Evolutionary conservation across 305 asterid species (phyloP).

Genomic region (Fraxinus ornus): DNA sequence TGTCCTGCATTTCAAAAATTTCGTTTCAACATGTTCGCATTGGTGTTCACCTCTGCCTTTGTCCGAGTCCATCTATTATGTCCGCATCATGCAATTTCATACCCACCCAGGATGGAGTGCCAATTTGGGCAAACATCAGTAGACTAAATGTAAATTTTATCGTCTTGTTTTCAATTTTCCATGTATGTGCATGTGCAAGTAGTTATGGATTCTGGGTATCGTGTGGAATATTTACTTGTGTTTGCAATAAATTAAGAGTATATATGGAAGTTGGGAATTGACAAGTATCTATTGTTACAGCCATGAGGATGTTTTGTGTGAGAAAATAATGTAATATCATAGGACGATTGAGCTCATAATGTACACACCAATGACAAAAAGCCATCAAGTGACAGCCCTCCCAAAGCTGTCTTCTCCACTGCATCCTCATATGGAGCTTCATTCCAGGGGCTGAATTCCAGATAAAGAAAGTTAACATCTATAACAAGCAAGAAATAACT

Average conservation of each 20-base stretch:
- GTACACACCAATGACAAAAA: constrained; percentile 75
- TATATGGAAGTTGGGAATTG: neutral
- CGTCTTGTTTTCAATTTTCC: neutral
- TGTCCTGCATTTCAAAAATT: neutral
- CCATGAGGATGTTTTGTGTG: neutral
- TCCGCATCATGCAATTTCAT: neutral
- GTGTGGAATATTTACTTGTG: constrained; percentile 4
- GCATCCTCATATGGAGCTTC: constrained; percentile 87
- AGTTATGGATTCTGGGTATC: neutral
- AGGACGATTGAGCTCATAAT: constrained; percentile 13
- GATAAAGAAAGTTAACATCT: constrained; percentile 17
- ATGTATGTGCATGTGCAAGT: neutral
- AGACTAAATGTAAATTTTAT: neutral
- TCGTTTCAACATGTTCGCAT: neutral
- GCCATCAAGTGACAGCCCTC: constrained; percentile 79
- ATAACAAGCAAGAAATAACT: constrained; percentile 21
- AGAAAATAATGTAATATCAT: neutral
- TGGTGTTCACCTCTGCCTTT: neutral
- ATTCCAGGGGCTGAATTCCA: constrained; percentile 74
- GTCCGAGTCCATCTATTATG: neutral
- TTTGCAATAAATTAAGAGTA: constrained; percentile 3
- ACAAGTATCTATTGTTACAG: neutral
- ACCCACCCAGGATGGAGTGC: neutral
- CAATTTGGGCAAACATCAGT: neutral
- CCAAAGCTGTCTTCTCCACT: constrained; percentile 81